A percentile compares a stretch with the other conserved stretches of the same genome.
Evolutionary conservation across 257 asterid species (phyloP).

Genomic region (Schizonepeta tenuifolia): DNA sequence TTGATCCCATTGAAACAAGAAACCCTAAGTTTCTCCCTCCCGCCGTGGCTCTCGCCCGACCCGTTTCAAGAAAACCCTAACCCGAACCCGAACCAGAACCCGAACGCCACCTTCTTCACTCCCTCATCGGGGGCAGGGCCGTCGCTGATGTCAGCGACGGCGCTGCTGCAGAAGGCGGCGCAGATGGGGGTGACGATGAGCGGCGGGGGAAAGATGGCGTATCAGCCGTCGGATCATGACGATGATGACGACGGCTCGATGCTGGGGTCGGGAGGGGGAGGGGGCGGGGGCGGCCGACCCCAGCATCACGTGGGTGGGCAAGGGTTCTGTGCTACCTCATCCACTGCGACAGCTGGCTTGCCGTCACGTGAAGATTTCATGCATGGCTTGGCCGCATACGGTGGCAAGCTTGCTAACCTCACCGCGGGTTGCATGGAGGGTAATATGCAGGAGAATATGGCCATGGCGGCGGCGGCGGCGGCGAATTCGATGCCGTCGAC

Average conservation of each 20-base stretch:
- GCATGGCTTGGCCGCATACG: conserved; percentile 47
- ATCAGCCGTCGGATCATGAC: neutral
- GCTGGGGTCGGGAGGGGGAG: neutral
- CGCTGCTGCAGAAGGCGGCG: conserved; percentile 70
- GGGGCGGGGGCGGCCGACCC: conserved; percentile 14
- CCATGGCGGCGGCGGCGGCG: conserved; percentile 24
- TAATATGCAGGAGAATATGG: conserved; percentile 12
- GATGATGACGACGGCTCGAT: neutral
- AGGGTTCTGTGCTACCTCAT: conserved; percentile 48
- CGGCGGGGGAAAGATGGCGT: conserved; percentile 22
- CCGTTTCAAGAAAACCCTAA: conserved; percentile 38
- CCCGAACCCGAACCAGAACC: conserved; percentile 28
- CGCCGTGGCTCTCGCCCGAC: conserved; percentile 55
- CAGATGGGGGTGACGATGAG: conserved; percentile 71
- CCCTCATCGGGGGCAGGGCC: neutral
- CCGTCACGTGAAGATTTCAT: conserved; percentile 53
- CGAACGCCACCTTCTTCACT: neutral
- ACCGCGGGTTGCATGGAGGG: conserved; percentile 45
- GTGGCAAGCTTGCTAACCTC: conserved; percentile 33
- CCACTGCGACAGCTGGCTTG: conserved; percentile 48
- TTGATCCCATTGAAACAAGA: conserved; percentile 51
- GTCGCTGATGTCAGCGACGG: conserved; percentile 68
- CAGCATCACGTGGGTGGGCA: conserved; percentile 59
- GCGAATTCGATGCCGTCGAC: conserved; percentile 26
- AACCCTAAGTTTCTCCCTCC: conserved; percentile 45